phyloP scores from a whole-genome alignment of 202 grass and related monocot species.

The Miscanthus sacchariflorus region DNA sequence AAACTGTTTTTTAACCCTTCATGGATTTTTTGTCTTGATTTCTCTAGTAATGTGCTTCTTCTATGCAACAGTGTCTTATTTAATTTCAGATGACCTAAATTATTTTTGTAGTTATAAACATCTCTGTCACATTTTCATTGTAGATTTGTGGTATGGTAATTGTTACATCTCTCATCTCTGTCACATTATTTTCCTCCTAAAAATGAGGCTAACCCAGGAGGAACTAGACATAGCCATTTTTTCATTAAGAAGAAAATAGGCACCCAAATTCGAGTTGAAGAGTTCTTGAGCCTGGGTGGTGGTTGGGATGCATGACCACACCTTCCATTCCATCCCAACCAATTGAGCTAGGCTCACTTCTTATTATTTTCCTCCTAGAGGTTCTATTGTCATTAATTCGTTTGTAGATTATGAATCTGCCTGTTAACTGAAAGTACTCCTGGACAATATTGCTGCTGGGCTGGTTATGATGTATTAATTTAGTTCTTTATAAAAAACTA shows the following conservation, averaged over 20 bases:
- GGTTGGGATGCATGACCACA: not conserved
- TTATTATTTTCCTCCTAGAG: constrained; percentile 22
- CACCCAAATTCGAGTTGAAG: not conserved
- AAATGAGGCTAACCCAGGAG: not conserved
- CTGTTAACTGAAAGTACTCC: constrained; percentile 10
- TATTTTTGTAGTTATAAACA: not conserved
- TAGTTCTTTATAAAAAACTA: not conserved
- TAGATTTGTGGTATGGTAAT: not conserved
- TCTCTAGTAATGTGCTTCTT: not conserved
- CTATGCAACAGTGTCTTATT: not conserved
- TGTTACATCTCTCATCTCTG: not conserved
- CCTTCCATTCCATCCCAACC: not conserved
- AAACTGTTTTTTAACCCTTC: constrained; percentile 13
- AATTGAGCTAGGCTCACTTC: not conserved
- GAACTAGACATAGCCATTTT: not conserved
- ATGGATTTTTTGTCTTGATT: not conserved
- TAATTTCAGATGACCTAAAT: constrained; percentile 3
- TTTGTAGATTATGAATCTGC: not conserved
- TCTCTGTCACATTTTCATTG: not conserved
- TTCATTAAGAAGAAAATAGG: not conserved
- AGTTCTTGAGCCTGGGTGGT: not conserved
- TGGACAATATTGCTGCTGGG: constrained; percentile 19
- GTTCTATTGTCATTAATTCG: not conserved
- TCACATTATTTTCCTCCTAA: not conserved
- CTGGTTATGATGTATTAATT: not conserved